Evolutionary conservation across 176 grass and related monocot species (phyloP), one percentile per base, ranked within the genome.

Genomic region (Carex myosuroides): DNA sequence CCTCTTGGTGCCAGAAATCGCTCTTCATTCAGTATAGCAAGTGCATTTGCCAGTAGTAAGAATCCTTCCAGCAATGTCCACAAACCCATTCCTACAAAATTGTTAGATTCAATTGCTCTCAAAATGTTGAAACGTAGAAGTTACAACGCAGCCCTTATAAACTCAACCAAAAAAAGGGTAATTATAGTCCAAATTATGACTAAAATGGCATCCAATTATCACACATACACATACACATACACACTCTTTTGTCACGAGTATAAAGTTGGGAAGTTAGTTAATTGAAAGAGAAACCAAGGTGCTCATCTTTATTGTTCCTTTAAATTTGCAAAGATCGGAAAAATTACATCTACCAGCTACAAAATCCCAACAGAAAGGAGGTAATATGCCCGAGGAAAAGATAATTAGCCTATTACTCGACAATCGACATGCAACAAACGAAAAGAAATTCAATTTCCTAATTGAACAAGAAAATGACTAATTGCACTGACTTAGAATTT

Each of bases 21-120:
- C 14, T 97, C 94, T 80, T 93, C 94, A 50, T 97, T 97, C 84
- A 97, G 84, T 88, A 93, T 97, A 0, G 89, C 89, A 82, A 97
- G 83, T 6, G 91, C 88, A 91, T 97, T 97, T 29, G 91, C 91
- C 50, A 97, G 80, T 52, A 97, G 89, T 75, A 93, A 75, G 76
- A 93, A 84, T 29, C 91, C 94, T 86, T 91, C 91, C 3, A 97
- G 89, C 82, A 93, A 87, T 20, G 81, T 84, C 91, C 94, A 97
- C 59, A 97, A 79, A 32, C 86, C 86, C 91, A 97, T 97, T 64
- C 79, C 91, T 97, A 85, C 63, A 88, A 81, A 74, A 52, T 52
- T 74, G n/a, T 26, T 73, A 50, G 20, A 52, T 52, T 2, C 44
- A 74, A 10, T 13, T 53, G 10, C 44, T 24, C 70, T 53, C 30